Evolutionary conservation across 371 early-diverging fungal genomes (phyloP).

Genomic region (Rhizopus stolonifer): DNA sequence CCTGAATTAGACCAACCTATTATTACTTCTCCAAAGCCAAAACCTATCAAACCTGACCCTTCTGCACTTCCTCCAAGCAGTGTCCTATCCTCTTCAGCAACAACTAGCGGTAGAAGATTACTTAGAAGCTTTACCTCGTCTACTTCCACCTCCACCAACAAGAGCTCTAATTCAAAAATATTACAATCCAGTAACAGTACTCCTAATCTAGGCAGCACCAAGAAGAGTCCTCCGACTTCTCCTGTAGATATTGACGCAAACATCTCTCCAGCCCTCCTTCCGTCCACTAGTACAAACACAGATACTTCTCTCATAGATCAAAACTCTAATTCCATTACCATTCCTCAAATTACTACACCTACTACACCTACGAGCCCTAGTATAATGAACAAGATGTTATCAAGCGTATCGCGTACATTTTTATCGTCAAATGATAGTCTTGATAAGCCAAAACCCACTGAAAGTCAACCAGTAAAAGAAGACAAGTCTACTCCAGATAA

Average conservation of each 20-base stretch:
- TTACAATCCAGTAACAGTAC: slow-evolving; percentile 6
- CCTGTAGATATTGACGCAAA: background rate
- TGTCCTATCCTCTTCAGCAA: slow-evolving; percentile 22
- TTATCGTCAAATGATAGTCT: slow-evolving; percentile 18
- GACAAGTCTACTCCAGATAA: background rate
- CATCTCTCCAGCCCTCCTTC: background rate
- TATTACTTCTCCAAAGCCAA: slow-evolving; percentile 30
- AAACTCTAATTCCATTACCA: background rate
- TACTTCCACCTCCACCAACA: slow-evolving; percentile 2
- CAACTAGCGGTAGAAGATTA: slow-evolving; percentile 20
- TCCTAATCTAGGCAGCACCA: slow-evolving; percentile 2
- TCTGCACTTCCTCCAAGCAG: slow-evolving; percentile 23
- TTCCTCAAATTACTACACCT: background rate
- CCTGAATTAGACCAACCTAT: slow-evolving; percentile 42
- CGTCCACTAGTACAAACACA: background rate
- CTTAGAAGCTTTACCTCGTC: slow-evolving; percentile 44
- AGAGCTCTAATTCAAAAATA: background rate
- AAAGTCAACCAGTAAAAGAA: background rate
- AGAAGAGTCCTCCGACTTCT: background rate
- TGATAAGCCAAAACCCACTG: slow-evolving; percentile 5
- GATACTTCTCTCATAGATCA: background rate
- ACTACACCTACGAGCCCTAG: slow-evolving; percentile 17
- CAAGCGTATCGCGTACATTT: slow-evolving; percentile 42
- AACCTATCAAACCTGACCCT: slow-evolving; percentile 44
- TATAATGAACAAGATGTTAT: slow-evolving; percentile 28